Evolutionary conservation across 2,329 filamentous ascomycete species (phyloP), one percentile per base, ranked within the genome.

Genomic region (Colletotrichum limetticola): DNA sequence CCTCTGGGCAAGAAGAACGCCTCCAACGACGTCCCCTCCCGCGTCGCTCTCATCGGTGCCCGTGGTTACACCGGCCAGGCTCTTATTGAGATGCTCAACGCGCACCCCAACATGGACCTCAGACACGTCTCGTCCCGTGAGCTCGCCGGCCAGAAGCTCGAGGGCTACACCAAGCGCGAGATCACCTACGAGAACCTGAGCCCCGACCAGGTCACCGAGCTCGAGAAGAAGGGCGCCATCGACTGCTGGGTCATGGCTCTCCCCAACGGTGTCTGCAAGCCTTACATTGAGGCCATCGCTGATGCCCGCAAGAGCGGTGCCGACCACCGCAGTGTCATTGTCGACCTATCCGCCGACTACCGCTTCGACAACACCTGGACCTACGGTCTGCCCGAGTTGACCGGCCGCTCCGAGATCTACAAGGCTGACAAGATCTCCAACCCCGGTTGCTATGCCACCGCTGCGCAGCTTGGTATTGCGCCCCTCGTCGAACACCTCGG

Each of bases 241-340:
- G 96, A 98, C 85, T 97, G 94, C 85, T 98, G 95, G 95, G 94
- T 98, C 57, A 97, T 98, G 94, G 97, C 97, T 46, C 91, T 98
- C 35, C 97, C 96, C 57, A 99, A 98, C 80, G 94, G 94, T 74
- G 95, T 98, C 62, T 98, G 95, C 90, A 94, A 95, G 85, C 95
- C 97, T 0, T 99, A 93, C 77, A 93, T 98, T 11, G 94, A 98
- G 75, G 96, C 96, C 8, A 90, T 98, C 66, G 90, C 95, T 77
- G 89, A 93, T 79, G 90, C 89, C 37, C 91, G 91, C 71, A 89
- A 90, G 79, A 86, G 53, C 19, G 80, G 80, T 11, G 66, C 70
- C n/a, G 78, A 81, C 71, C 86, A 87, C 78, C 89, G 89, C 74
- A 95, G 93, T 77, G 86, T 98, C 53, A 94, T 98, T 76, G 89